phyloP scores from a whole-genome alignment of 1,284 basidiomycete genomes.

The Tranzscheliella williamsii region DNA sequence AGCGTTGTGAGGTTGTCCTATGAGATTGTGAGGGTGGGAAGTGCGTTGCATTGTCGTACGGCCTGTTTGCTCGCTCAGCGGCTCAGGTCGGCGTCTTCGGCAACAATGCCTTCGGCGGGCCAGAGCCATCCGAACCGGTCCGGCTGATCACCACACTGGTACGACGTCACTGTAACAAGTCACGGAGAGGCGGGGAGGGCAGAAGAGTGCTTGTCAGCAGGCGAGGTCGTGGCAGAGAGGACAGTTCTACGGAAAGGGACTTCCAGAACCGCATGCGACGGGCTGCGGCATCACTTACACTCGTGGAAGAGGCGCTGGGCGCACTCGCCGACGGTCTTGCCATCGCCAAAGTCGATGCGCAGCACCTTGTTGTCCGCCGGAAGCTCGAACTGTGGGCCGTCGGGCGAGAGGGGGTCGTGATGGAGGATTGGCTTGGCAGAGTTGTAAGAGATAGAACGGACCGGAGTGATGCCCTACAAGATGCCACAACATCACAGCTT shows the following conservation, averaged over 20 bases:
- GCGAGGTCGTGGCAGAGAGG: too few relatives aligned
- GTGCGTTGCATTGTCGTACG: too few relatives aligned
- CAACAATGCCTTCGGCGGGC: constrained; percentile 58
- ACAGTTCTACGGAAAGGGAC: too few relatives aligned
- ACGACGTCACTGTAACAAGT: constrained; percentile 37
- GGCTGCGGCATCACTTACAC: too few relatives aligned
- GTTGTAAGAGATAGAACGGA: constrained; percentile 60
- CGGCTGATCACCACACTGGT: constrained; percentile 47
- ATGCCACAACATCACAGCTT: too few relatives aligned
- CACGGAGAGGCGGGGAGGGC: neutral
- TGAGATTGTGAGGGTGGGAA: too few relatives aligned
- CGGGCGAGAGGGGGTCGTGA: constrained; percentile 23
- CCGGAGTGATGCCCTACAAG: constrained; percentile 59
- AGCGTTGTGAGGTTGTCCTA: too few relatives aligned
- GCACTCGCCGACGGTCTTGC: constrained; percentile 55
- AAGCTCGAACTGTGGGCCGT: constrained; percentile 39
- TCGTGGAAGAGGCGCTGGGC: constrained; percentile 35
- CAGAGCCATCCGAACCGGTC: constrained; percentile 58
- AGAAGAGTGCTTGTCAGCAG: too few relatives aligned
- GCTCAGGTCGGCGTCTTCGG: constrained; percentile 33
- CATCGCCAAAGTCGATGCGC: constrained; percentile 60
- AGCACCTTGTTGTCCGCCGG: constrained; percentile 39
- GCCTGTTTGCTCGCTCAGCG: neutral
- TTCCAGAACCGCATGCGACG: too few relatives aligned
- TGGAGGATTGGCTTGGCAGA: constrained; percentile 35